These are phyloP conservation scores for Fraxinus dipetala DNA, from an alignment of 305 asterid genomes.

Conservation along the genomic window DNA sequence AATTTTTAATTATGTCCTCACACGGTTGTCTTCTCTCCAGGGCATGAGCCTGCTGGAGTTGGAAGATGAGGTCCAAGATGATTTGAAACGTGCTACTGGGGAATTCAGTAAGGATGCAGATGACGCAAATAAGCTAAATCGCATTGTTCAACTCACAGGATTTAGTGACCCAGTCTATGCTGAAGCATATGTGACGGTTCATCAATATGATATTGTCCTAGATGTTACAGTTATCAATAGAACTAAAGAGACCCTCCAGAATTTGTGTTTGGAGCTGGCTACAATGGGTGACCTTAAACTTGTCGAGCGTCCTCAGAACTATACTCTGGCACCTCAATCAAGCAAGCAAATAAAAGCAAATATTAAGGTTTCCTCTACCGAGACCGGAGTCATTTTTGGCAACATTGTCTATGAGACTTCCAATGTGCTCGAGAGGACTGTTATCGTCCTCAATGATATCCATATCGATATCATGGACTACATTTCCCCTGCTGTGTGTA, in stretches of 20 bases:
- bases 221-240: constrained; percentile 53
- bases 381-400: constrained; percentile 25
- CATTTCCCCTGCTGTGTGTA: constrained; percentile 50
- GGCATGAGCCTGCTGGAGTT: constrained; percentile 58
- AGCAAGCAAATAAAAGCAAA: constrained; percentile 33
- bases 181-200: constrained; percentile 54
- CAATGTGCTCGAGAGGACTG: constrained; percentile 48
- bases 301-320: constrained; percentile 56
- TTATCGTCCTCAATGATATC: constrained; percentile 51
- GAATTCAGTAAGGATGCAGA: constrained; percentile 48
- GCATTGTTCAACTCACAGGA: constrained; percentile 50
- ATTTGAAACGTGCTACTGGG: constrained; percentile 57
- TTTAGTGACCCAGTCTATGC: constrained; percentile 56
- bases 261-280: constrained; percentile 52
- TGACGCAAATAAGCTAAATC: constrained; percentile 46
- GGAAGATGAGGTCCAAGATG: constrained; percentile 56
- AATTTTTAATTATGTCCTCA: background rate
- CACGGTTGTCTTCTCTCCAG: constrained; percentile 14
- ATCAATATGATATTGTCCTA: constrained; percentile 51
- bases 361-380: background rate
- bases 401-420: constrained; percentile 56
- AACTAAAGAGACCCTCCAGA: constrained; percentile 56
- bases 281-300: constrained; percentile 61
- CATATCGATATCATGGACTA: constrained; percentile 60
- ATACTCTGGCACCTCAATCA: constrained; percentile 49